Evolutionary conservation across 768 basidiomycete genomes (phyloP).

Genomic region (Suillus hirtellus): DNA sequence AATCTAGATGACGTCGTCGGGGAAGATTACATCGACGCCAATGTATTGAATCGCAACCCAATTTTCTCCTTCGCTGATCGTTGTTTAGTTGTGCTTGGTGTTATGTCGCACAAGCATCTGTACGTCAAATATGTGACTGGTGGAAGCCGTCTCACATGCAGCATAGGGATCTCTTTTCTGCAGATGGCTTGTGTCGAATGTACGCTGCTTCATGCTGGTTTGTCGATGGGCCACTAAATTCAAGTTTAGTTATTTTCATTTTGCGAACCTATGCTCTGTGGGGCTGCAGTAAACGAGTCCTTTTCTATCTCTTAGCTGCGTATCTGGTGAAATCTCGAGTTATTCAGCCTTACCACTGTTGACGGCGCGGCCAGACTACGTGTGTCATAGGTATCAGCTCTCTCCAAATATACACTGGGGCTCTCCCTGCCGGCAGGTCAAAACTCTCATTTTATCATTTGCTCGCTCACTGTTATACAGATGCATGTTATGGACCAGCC

Average conservation of each 20-base stretch:
- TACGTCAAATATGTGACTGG: background rate
- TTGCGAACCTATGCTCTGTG: background rate
- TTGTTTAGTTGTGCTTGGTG: background rate
- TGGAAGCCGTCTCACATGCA: background rate
- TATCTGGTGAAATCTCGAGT: background rate
- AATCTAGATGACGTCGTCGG: background rate
- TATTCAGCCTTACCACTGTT: background rate
- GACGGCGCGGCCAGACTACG: background rate
- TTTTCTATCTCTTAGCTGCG: background rate
- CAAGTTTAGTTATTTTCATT: background rate
- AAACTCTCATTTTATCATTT: background rate
- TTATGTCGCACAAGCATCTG: background rate
- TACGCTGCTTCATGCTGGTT: background rate
- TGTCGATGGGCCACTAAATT: background rate
- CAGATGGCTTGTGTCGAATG: slow-evolving; percentile 1
- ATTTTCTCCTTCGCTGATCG: background rate
- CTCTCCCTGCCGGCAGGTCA: background rate
- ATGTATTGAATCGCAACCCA: background rate
- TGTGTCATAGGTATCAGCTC: background rate
- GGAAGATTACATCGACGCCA: background rate
- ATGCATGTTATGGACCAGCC: background rate
- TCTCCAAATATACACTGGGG: background rate
- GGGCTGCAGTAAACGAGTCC: slow-evolving; percentile 1
- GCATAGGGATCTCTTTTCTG: background rate
- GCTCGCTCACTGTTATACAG: background rate